Percentiles rank a stretch among this genome's conserved stretches.
Evolutionary conservation across 208 protist species (phyloP).

Genomic region (Wallacemonas sp.): DNA sequence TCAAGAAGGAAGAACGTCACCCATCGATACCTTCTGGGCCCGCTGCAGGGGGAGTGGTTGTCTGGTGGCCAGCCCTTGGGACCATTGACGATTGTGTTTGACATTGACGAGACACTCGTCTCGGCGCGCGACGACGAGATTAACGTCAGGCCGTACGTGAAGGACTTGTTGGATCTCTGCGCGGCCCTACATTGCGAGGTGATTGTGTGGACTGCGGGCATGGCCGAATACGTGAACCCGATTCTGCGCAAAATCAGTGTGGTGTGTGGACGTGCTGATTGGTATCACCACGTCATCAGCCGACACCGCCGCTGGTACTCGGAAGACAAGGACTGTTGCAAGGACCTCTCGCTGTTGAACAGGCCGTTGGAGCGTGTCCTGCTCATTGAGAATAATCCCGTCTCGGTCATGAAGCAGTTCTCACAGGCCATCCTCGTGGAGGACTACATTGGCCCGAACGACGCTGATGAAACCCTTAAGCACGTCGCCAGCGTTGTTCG

Average conservation of each 20-base stretch:
- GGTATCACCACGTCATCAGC: constrained; percentile 83
- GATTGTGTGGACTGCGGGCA: constrained; percentile 71
- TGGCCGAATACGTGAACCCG: constrained; percentile 60
- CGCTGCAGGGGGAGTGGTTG: constrained; percentile 8
- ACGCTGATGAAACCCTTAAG: constrained; percentile 47
- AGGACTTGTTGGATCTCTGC: constrained; percentile 47
- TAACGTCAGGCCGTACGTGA: constrained; percentile 46
- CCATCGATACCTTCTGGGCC: neutral
- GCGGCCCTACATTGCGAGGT: constrained; percentile 65
- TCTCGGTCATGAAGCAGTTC: constrained; percentile 54
- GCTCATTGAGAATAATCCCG: constrained; percentile 83
- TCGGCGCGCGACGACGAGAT: constrained; percentile 53
- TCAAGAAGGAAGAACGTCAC: neutral
- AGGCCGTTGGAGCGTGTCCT: constrained; percentile 48
- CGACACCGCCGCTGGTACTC: constrained; percentile 71
- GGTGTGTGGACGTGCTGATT: constrained; percentile 38
- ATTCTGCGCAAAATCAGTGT: constrained; percentile 50
- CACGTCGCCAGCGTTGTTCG: constrained; percentile 42
- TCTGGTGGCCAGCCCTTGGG: neutral
- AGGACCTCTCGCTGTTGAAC: constrained; percentile 64
- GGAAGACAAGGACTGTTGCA: constrained; percentile 32
- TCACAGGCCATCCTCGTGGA: constrained; percentile 59
- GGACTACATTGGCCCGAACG: constrained; percentile 61
- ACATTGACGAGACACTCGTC: constrained; percentile 84
- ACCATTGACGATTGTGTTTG: constrained; percentile 68